These are phyloP conservation scores for Pleodorina starrii DNA, from an alignment of 139 green algal genomes.

Conservation along the genomic window DNA sequence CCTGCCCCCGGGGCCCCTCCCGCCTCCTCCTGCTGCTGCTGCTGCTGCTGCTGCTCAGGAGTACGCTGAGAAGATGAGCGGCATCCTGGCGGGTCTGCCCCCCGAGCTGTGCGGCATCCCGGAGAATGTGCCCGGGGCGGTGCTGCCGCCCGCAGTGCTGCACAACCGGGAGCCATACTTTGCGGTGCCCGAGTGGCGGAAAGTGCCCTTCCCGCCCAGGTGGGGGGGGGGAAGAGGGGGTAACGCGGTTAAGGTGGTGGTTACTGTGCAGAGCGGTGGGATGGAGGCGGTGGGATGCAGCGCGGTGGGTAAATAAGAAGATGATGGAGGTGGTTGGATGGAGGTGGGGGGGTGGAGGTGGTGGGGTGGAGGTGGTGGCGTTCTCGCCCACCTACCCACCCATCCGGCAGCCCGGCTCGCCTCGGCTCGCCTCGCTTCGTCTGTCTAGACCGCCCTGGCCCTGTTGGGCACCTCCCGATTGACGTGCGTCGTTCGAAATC, in stretches of 20 bases:
- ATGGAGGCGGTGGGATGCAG: background rate
- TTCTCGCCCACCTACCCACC: too few species aligned
- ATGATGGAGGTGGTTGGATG: too few species aligned
- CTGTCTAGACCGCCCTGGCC: too few species aligned
- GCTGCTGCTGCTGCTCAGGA: background rate
- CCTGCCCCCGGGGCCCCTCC: too few species aligned
- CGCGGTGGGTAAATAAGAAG: too few species aligned
- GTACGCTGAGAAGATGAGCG: background rate
- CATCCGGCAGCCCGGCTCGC: too few species aligned
- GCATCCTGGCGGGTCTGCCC: background rate
- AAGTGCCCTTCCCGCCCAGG: conserved; percentile 27
- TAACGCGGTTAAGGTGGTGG: background rate
- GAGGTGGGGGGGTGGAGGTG: too few species aligned
- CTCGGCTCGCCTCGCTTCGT: too few species aligned
- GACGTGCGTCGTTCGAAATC: too few species aligned
- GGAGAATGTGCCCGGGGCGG: conserved; percentile 3
- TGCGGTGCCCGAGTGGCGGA: background rate
- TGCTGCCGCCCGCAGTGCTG: conserved; percentile 11
- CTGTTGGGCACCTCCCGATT: too few species aligned
- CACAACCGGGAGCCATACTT: conserved; percentile 51
- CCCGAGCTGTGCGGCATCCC: conserved; percentile 47
- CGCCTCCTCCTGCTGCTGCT: too few species aligned
- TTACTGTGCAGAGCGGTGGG: background rate
- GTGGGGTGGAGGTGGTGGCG: too few species aligned
- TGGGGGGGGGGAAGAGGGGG: background rate